Evolutionary conservation across 495 filamentous ascomycete genomes (phyloP).

Genomic region (Aspergillus baeticus): DNA sequence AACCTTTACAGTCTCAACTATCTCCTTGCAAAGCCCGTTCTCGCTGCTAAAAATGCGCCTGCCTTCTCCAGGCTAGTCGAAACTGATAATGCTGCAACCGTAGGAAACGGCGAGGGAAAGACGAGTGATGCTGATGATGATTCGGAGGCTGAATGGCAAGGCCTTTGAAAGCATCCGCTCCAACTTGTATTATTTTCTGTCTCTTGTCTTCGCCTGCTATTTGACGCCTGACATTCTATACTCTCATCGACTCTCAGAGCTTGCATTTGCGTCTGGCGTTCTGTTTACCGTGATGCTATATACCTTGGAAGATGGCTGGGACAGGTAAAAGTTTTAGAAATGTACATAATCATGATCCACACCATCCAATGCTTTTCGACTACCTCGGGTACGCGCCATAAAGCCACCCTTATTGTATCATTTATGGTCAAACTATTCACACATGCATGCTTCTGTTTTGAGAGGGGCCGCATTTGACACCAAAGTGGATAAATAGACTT

Average conservation of each 20-base stretch:
- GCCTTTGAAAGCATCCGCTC: constrained; percentile 30
- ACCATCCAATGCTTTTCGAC: not conserved
- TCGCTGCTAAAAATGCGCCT: constrained; percentile 34
- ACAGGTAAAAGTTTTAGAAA: constrained; percentile 21
- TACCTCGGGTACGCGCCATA: too few species aligned
- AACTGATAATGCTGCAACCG: constrained; percentile 18
- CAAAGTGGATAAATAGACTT: too few species aligned
- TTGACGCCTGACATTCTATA: not conserved
- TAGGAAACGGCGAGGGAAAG: constrained; percentile 28
- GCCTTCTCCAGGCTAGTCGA: constrained; percentile 28
- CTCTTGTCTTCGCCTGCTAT: not conserved
- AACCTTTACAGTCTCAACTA: constrained; percentile 87
- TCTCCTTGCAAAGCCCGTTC: constrained; percentile 53
- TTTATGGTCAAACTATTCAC: too few species aligned
- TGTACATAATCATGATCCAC: constrained; percentile 15
- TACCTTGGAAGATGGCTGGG: constrained; percentile 28
- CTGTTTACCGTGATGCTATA: constrained; percentile 29
- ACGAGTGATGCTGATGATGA: constrained; percentile 38
- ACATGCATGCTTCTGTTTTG: too few species aligned
- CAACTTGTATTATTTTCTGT: constrained; percentile 26
- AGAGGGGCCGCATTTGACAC: too few species aligned
- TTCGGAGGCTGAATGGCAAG: constrained; percentile 36
- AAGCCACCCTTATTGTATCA: too few species aligned
- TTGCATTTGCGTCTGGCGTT: constrained; percentile 49
- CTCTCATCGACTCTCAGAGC: constrained; percentile 15